A percentile compares a stretch with the other conserved stretches of the same genome.
These are phyloP conservation scores for Ogataea paradorogensis DNA, from an alignment of 805 yeast genomes.

Conservation along the genomic window DNA sequence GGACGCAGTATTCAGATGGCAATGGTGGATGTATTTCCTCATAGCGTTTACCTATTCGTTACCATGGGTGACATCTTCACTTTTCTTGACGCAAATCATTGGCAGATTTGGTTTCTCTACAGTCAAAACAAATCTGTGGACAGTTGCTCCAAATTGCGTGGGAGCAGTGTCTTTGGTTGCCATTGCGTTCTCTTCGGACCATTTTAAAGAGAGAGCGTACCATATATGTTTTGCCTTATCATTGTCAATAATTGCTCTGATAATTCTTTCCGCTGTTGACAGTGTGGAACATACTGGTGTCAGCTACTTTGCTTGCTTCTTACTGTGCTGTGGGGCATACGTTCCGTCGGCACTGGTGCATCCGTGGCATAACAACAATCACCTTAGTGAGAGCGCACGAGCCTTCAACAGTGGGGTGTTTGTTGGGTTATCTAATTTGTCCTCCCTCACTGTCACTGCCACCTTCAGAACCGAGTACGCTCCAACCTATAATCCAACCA, in stretches of 20 bases:
- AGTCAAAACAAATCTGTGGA: slow-evolving; percentile 20
- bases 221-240: slow-evolving; percentile 15
- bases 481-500: slow-evolving; percentile 34
- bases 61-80: slow-evolving; percentile 14
- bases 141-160: slow-evolving; percentile 20
- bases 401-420: slow-evolving; percentile 20
- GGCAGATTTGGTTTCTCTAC: slow-evolving; percentile 13
- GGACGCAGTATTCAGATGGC: slow-evolving; percentile 5
- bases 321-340: slow-evolving; percentile 19
- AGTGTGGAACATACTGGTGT: slow-evolving; percentile 14
- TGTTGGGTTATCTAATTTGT: slow-evolving; percentile 35
- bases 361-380: slow-evolving; percentile 22
- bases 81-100: slow-evolving; percentile 22
- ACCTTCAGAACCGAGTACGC: slow-evolving; percentile 35
- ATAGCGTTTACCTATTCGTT: slow-evolving; percentile 17
- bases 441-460: slow-evolving; percentile 34
- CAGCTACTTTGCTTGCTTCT: slow-evolving; percentile 20
- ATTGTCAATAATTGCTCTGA: slow-evolving; percentile 14
- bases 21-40: slow-evolving; percentile 15
- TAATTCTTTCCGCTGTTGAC: slow-evolving; percentile 15
- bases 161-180: slow-evolving; percentile 12
- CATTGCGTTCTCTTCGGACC: slow-evolving; percentile 10
- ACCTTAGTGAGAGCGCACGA: slow-evolving; percentile 14
- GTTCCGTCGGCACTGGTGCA: slow-evolving; percentile 21
- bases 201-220: slow-evolving; percentile 8